A percentile compares a stretch with the other conserved stretches of the same genome.
phyloP scores from a whole-genome alignment of 1,139 yeast species.

The Suhomyces wounanorum region DNA sequence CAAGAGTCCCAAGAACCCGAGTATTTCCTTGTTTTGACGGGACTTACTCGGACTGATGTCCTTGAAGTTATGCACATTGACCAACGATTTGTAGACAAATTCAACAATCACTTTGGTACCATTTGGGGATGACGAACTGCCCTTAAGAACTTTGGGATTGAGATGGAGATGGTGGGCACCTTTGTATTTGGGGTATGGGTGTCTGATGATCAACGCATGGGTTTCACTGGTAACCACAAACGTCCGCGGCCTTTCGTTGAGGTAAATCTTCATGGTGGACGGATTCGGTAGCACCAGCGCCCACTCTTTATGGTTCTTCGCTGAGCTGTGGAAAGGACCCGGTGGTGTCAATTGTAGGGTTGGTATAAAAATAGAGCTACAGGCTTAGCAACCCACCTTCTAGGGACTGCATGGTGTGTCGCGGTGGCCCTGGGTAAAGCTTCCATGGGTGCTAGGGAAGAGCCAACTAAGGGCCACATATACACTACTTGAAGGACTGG shows the following conservation, averaged over 20 bases:
- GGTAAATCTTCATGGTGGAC: slow-evolving; percentile 43
- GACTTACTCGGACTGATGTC: slow-evolving; percentile 41
- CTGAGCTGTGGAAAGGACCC: background rate
- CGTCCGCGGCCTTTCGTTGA: slow-evolving; percentile 56
- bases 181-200: slow-evolving; percentile 41
- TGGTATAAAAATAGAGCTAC: background rate
- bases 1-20: slow-evolving; percentile 64
- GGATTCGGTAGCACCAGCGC: background rate
- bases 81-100: slow-evolving; percentile 39
- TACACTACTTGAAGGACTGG: too few relatives aligned
- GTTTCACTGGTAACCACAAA: slow-evolving; percentile 52
- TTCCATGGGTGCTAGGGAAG: background rate
- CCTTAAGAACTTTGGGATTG: slow-evolving; percentile 27
- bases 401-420: background rate
- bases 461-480: background rate
- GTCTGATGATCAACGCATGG: slow-evolving; percentile 53
- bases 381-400: background rate
- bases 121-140: background rate
- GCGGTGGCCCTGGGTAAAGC: background rate
- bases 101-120: slow-evolving; percentile 50
- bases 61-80: slow-evolving; percentile 41
- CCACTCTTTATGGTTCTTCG: background rate
- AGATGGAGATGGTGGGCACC: slow-evolving; percentile 36
- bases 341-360: background rate
- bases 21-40: slow-evolving; percentile 32